These are phyloP conservation scores for Dactylellina sp. DNA, from an alignment of 2,329 filamentous ascomycete genomes.

Conservation along the genomic window DNA sequence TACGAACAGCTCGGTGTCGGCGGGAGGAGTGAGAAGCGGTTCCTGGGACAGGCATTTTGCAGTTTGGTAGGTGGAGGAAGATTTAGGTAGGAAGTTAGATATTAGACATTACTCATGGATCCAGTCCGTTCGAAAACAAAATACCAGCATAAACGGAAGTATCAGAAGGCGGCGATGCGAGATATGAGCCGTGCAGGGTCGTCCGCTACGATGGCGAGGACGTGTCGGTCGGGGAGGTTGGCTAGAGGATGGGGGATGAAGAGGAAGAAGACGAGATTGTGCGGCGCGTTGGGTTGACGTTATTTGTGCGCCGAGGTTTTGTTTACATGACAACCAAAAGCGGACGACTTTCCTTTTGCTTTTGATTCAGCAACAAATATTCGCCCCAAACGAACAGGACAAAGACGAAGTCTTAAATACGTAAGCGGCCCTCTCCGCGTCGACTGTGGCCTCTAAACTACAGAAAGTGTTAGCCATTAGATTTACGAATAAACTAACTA, in stretches of 20 bases:
- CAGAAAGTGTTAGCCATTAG: too few relatives aligned
- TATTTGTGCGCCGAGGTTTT: slow-evolving; percentile 7
- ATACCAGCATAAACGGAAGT: slow-evolving; percentile 8
- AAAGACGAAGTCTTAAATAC: slow-evolving; percentile 3
- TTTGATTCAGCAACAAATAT: slow-evolving; percentile 10
- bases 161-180: slow-evolving; percentile 9
- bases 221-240: slow-evolving; percentile 4
- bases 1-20: slow-evolving; percentile 76
- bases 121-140: neutral
- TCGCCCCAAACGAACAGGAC: slow-evolving; percentile 8
- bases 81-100: slow-evolving; percentile 4
- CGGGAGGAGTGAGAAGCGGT: slow-evolving; percentile 26
- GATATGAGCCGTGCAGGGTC: neutral
- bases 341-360: neutral
- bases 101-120: slow-evolving; percentile 21
- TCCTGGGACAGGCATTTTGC: slow-evolving; percentile 28
- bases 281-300: slow-evolving; percentile 32
- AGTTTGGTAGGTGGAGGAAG: neutral
- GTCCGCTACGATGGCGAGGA: slow-evolving; percentile 3
- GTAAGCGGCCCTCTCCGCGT: neutral
- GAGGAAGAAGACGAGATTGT: slow-evolving; percentile 19
- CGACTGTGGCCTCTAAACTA: too few relatives aligned
- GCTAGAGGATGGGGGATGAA: too few relatives aligned
- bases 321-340: slow-evolving; percentile 42
- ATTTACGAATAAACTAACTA: too few relatives aligned